Percentiles rank a stretch among this genome's conserved stretches.
These are phyloP conservation scores for Phytophthora capsici DNA, from an alignment of 352 stramenopile genomes.

Conservation along the genomic window DNA sequence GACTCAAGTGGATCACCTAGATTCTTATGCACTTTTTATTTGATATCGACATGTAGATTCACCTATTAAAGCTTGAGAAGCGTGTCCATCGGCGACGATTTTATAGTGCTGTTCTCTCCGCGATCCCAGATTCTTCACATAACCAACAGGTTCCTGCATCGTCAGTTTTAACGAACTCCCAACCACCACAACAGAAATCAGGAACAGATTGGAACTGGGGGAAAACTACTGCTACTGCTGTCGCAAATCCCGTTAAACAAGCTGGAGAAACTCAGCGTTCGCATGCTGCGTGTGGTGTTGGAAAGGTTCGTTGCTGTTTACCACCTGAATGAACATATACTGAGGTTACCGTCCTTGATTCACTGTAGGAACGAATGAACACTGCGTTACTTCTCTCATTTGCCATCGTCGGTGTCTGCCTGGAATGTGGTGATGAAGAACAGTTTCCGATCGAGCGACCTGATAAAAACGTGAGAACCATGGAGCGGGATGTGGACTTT, in stretches of 20 bases:
- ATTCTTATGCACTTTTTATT: too few relatives aligned
- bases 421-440: constrained; percentile 38
- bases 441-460: constrained; percentile 15
- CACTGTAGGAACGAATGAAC: constrained; percentile 25
- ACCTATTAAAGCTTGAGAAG: constrained; percentile 64
- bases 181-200: constrained; percentile 1
- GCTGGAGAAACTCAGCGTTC: neutral
- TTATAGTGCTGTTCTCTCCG: constrained; percentile 24
- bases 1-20: too few relatives aligned
- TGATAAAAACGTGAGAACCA: constrained; percentile 40
- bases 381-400: constrained; percentile 41
- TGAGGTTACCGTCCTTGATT: constrained; percentile 1
- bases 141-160: constrained; percentile 12
- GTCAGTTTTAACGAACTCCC: neutral
- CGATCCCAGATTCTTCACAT: constrained; percentile 22
- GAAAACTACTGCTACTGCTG: neutral
- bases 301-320: constrained; percentile 35
- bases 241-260: constrained; percentile 4
- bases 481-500: constrained; percentile 77
- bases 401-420: constrained; percentile 35
- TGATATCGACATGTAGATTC: constrained; percentile 34
- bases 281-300: neutral
- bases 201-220: constrained; percentile 37
- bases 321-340: neutral
- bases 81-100: constrained; percentile 65